Evolutionary conservation across 345 rosid genomes (phyloP).

Genomic region (Anacardium occidentale): DNA sequence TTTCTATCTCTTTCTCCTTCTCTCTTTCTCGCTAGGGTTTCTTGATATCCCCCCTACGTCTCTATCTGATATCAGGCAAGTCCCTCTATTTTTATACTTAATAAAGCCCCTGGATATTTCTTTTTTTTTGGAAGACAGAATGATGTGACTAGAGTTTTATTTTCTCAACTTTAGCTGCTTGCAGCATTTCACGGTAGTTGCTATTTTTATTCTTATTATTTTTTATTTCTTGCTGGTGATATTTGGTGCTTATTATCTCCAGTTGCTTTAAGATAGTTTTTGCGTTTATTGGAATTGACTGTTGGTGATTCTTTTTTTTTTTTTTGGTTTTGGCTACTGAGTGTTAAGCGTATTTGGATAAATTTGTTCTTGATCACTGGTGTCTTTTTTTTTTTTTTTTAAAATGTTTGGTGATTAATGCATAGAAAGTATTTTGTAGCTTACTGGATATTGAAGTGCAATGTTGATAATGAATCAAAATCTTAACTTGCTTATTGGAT

Average conservation of each 20-base stretch:
- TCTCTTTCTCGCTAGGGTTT: conserved; percentile 48
- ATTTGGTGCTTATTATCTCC: background rate
- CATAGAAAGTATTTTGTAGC: background rate
- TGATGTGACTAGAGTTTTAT: background rate
- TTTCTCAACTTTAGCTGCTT: background rate
- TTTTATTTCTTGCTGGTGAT: background rate
- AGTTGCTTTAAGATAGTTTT: no score
- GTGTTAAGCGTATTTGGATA: background rate
- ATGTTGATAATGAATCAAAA: background rate
- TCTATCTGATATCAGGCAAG: conserved; percentile 32
- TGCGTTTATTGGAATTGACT: background rate
- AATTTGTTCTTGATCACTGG: background rate
- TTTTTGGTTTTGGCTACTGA: background rate
- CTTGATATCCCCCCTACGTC: background rate
- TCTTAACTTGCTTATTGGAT: background rate
- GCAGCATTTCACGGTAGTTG: background rate
- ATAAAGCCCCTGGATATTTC: background rate
- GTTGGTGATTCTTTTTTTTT: background rate
- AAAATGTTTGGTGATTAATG: background rate
- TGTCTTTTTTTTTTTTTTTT: no score
- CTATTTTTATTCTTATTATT: background rate
- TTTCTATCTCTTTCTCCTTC: conserved; percentile 4
- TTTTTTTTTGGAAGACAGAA: background rate
- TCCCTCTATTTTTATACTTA: background rate
- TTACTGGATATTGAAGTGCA: background rate